Percentiles rank a stretch among this genome's conserved stretches.
These are phyloP conservation scores for Phyllachora maydis DNA, from an alignment of 2,329 filamentous ascomycete genomes.

Conservation along the genomic window DNA sequence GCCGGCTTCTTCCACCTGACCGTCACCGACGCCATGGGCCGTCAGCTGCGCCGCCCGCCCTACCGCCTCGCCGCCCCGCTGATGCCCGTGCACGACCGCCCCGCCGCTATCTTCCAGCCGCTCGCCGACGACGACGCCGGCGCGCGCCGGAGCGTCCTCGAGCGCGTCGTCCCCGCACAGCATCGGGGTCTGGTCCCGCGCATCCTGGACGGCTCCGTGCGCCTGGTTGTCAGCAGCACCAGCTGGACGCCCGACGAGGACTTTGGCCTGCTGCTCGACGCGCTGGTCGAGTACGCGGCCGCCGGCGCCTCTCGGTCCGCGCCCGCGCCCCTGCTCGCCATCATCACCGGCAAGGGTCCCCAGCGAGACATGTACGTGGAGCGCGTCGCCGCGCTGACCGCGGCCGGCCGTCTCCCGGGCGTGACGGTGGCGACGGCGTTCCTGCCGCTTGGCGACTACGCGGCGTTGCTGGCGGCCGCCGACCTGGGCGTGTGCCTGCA, in stretches of 20 bases:
- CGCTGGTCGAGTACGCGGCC: slow-evolving; percentile 52
- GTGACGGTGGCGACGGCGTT: slow-evolving; percentile 65
- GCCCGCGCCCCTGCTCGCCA: slow-evolving; percentile 51
- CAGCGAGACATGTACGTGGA: slow-evolving; percentile 57
- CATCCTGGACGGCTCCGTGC: slow-evolving; percentile 36
- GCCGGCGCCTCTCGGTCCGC: no score
- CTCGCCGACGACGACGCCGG: slow-evolving; percentile 22
- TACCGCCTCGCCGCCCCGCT: slow-evolving; percentile 46
- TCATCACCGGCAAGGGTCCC: slow-evolving; percentile 90
- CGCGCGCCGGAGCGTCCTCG: slow-evolving; percentile 38
- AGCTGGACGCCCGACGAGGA: slow-evolving; percentile 97
- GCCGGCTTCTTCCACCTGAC: slow-evolving; percentile 58
- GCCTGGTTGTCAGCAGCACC: slow-evolving; percentile 74
- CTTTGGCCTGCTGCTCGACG: slow-evolving; percentile 71
- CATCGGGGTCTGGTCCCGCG: slow-evolving; percentile 20
- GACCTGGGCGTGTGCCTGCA: slow-evolving; percentile 85
- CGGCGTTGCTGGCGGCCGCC: slow-evolving; percentile 60
- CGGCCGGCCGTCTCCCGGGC: slow-evolving; percentile 40
- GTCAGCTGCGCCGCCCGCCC: slow-evolving; percentile 40
- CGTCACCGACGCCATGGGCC: slow-evolving; percentile 76
- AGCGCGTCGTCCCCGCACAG: slow-evolving; percentile 40
- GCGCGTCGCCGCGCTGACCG: slow-evolving; percentile 39
- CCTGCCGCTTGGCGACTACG: slow-evolving; percentile 71
- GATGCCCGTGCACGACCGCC: slow-evolving; percentile 67
- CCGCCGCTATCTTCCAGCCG: slow-evolving; percentile 64